Conservation (phyloP, 768 basidiomycete genomes). For the Goffeauzyma gilvescens region DNA sequence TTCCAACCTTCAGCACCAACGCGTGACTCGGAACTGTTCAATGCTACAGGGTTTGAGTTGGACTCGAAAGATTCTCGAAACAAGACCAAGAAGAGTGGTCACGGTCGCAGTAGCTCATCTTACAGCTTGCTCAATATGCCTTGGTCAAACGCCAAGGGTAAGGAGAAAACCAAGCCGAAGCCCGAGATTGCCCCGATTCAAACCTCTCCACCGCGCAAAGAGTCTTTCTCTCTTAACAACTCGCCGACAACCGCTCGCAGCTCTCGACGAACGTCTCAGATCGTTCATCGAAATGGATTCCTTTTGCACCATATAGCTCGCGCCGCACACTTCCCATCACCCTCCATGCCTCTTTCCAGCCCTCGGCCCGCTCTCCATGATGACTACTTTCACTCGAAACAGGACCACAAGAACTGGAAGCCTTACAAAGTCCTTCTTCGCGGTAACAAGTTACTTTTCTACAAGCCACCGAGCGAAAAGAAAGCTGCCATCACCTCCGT, state of each 20-base stretch:
- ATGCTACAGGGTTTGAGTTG: too few species aligned
- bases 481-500: constrained; percentile 47
- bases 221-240: not conserved
- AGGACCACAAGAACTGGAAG: constrained; percentile 55
- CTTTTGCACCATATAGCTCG: constrained; percentile 38
- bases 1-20: too few species aligned
- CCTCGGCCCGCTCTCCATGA: constrained; percentile 26
- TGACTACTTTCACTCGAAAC: constrained; percentile 12
- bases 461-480: constrained; percentile 60
- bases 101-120: not conserved
- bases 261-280: constrained; percentile 41
- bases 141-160: not conserved
- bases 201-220: too few species aligned
- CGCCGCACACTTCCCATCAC: constrained; percentile 14
- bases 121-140: not conserved
- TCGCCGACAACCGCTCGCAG: not conserved
- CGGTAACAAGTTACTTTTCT: constrained; percentile 68
- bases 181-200: too few species aligned
- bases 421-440: constrained; percentile 61
- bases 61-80: too few species aligned
- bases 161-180: not conserved
- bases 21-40: too few species aligned
- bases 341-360: constrained; percentile 21
- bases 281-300: constrained; percentile 55
- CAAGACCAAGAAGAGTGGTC: not conserved